These are phyloP conservation scores for Ensete glaucum DNA, from an alignment of 176 grass and related monocot species.

Conservation along the genomic window DNA sequence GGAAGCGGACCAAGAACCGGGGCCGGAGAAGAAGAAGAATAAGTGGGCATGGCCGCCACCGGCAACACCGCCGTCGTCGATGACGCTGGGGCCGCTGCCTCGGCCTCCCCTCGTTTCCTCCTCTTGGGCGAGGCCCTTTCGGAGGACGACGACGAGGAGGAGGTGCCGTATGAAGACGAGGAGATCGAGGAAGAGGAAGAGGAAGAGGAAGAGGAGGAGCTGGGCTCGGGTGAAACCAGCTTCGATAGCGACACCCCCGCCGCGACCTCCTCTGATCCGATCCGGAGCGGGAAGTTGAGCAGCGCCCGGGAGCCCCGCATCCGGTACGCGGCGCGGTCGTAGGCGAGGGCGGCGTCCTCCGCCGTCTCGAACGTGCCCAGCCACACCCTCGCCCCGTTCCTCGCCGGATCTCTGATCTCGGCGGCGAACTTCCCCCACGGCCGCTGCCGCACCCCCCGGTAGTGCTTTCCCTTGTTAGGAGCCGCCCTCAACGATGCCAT, in stretches of 20 bases:
- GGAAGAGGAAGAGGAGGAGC: not conserved
- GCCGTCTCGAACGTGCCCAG: constrained; percentile 25
- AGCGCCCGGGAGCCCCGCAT: constrained; percentile 22
- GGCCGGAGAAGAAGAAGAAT: not conserved
- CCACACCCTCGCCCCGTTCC: constrained; percentile 17
- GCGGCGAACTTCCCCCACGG: constrained; percentile 24
- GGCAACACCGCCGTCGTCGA: too few species aligned
- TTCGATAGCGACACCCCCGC: not conserved
- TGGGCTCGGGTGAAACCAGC: constrained; percentile 14
- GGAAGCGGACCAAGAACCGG: not conserved
- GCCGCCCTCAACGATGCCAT: not conserved
- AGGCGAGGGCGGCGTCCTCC: constrained; percentile 22
- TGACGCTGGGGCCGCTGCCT: not conserved
- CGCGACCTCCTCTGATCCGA: not conserved
- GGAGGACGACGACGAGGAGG: not conserved
- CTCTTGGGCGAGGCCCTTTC: constrained; percentile 1
- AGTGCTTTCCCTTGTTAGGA: constrained; percentile 13
- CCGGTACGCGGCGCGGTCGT: constrained; percentile 16
- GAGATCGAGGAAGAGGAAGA: not conserved
- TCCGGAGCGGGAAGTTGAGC: constrained; percentile 18
- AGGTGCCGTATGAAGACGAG: not conserved
- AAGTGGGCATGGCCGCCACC: too few species aligned
- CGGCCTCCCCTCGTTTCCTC: constrained; percentile 8
- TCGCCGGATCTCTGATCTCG: constrained; percentile 18
- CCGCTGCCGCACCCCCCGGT: constrained; percentile 18